A percentile compares a stretch with the other conserved stretches of the same genome.
Conservation (phyloP, 805 yeast genomes). For the Huiozyma naganishii region DNA sequence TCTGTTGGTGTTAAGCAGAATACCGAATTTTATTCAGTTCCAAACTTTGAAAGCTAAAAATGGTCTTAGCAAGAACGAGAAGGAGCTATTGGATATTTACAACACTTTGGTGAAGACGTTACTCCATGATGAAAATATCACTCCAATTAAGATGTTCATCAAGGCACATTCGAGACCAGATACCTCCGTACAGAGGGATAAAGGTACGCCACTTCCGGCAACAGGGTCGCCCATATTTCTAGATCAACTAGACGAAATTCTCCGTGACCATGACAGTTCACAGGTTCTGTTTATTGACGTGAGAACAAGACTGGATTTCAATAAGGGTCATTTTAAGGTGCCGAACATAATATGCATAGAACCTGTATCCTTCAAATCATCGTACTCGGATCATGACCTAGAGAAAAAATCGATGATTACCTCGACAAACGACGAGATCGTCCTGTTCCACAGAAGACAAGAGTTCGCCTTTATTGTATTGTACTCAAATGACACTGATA, state of each 20-base stretch:
- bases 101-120: conserved; percentile 23
- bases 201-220: background rate
- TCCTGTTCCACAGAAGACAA: conserved; percentile 41
- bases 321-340: conserved; percentile 50
- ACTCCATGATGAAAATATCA: conserved; percentile 21
- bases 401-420: conserved; percentile 47
- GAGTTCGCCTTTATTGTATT: conserved; percentile 54
- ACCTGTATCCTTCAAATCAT: conserved; percentile 46
- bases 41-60: conserved; percentile 11
- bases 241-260: conserved; percentile 8
- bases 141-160: conserved; percentile 13
- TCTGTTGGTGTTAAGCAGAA: conserved; percentile 16
- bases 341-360: conserved; percentile 61
- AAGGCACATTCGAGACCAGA: conserved; percentile 1
- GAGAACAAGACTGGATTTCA: conserved; percentile 50
- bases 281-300: conserved; percentile 57
- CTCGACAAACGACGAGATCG: conserved; percentile 46
- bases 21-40: conserved; percentile 21
- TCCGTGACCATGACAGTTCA: conserved; percentile 5
- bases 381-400: conserved; percentile 53
- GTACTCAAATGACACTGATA: conserved; percentile 28
- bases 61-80: conserved; percentile 8
- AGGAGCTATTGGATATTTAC: conserved; percentile 24
- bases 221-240: conserved; percentile 8
- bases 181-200: background rate